Conservation (phyloP, 75 land plant genomes). For the Gnetum montanum region DNA sequence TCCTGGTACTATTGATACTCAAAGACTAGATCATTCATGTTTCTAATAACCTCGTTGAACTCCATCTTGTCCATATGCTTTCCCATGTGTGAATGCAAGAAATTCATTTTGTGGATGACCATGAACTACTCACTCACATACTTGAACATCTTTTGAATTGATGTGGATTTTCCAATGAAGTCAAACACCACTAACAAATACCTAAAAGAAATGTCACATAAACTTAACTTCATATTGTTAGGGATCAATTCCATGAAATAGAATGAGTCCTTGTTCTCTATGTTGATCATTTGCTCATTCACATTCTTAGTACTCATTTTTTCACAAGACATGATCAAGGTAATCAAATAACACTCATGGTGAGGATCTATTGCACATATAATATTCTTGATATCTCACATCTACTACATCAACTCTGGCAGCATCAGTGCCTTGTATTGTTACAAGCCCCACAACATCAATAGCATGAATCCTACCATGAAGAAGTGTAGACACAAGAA, state of each 20-base stretch:
- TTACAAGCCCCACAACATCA: conserved; percentile 41
- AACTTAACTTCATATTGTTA: conserved; percentile 36
- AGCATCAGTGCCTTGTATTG: conserved; percentile 42
- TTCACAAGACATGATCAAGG: conserved; percentile 38
- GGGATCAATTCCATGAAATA: conserved; percentile 46
- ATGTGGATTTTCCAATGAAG: conserved; percentile 25
- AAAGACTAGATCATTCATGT: conserved; percentile 7
- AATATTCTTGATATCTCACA: conserved; percentile 66
- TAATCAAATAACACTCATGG: conserved; percentile 36
- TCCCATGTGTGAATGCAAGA: conserved; percentile 16
- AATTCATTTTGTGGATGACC: conserved; percentile 19
- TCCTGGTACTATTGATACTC: conserved; percentile 45
- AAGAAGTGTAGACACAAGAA: conserved; percentile 46
- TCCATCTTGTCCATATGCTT: conserved; percentile 15
- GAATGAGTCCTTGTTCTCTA: conserved; percentile 42
- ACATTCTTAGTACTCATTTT: conserved; percentile 30
- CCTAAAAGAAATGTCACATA: conserved; percentile 29
- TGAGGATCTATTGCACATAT: conserved; percentile 54
- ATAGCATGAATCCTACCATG: conserved; percentile 36
- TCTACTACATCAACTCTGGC: conserved; percentile 47
- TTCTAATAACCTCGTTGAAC: no score
- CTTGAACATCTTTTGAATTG: conserved; percentile 40
- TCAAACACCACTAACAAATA: conserved; percentile 29
- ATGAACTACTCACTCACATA: conserved; percentile 37
- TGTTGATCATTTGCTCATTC: conserved; percentile 37